Evolutionary conservation across 179 eudicot species (phyloP), one percentile per base, ranked within the genome.

Genomic region (Carnegiea gigantea): DNA sequence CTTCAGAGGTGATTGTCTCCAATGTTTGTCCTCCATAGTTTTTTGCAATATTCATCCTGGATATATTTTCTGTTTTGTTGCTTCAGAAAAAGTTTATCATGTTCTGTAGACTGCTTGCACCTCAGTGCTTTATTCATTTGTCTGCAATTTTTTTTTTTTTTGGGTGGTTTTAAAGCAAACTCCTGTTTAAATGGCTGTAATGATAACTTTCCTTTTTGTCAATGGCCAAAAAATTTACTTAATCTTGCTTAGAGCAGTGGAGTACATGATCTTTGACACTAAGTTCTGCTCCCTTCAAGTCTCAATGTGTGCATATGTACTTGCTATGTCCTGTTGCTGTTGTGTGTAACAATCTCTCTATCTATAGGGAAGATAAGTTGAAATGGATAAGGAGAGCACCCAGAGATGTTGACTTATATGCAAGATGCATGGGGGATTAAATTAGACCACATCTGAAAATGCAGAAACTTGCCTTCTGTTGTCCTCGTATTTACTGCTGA

Each of bases 1-100:
- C 99, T 46, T 90, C 98, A 68, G 99, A 95, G 98, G 98, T 92
- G 84, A 80, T 59, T 74, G n/a, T 79, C 79, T 79, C 14, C 46
- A 46, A 21, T 21, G 21, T 13, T 13, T 48, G 53, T 48, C 3
- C 23, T 49, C 48, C 24, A 44, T 21, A 40, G 75, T 51, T 49
- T 51, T 14, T 43, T 24, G 30, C 17, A 44, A 33, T 43, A 43
- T 78, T 73, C 28, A 12, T 51, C 54, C 15, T n/a, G 28, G 18
- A 6, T 24, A 3, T 49, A 46, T 20, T 13, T 53, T 65, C 65
- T 33, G 59, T 30, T 18, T 9, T 10, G 4, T 65, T 44, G 59
- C 72, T 18, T 71, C 38, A 67, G 11, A 28, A 3, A 54, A 57
- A 18, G n/a, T 18, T 57, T 57, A 57, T 57, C 14, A 3, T 2